A percentile compares a stretch with the other conserved stretches of the same genome.
Conservation (phyloP, 2,329 filamentous ascomycete genomes). For the Calonectria ilicicola region DNA sequence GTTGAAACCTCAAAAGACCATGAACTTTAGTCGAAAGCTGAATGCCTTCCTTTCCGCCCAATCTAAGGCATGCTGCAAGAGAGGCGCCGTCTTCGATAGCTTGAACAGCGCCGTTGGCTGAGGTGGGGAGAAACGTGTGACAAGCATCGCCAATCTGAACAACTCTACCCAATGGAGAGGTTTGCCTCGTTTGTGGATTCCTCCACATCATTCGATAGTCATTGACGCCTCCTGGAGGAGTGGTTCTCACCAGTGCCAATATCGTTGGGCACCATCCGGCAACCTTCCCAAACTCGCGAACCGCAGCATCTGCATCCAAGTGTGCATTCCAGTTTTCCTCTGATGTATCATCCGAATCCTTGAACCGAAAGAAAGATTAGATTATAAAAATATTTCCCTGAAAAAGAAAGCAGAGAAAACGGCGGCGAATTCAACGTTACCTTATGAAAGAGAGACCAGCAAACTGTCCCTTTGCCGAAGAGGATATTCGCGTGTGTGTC, state of each 20-base stretch:
- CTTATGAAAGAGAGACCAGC: neutral
- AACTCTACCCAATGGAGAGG: neutral
- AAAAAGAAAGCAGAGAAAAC: too few relatives aligned
- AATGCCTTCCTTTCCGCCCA: neutral
- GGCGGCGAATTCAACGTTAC: too few relatives aligned
- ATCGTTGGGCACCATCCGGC: neutral
- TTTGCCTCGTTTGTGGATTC: neutral
- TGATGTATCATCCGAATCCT: neutral
- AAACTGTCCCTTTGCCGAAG: neutral
- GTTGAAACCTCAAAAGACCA: neutral
- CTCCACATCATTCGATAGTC: neutral
- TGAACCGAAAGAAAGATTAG: neutral
- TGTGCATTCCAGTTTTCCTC: neutral
- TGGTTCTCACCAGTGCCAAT: neutral
- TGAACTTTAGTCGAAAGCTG: neutral
- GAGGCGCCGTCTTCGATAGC: neutral
- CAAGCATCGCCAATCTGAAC: neutral
- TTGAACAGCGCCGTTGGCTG: neutral
- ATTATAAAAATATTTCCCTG: too few relatives aligned
- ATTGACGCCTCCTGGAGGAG: neutral
- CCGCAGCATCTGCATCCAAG: neutral
- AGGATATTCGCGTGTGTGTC: neutral
- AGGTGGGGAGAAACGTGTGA: neutral
- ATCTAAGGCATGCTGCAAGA: neutral
- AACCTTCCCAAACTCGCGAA: neutral